Conservation (phyloP, 257 asterid species). For the Plantago ovata region DNA sequence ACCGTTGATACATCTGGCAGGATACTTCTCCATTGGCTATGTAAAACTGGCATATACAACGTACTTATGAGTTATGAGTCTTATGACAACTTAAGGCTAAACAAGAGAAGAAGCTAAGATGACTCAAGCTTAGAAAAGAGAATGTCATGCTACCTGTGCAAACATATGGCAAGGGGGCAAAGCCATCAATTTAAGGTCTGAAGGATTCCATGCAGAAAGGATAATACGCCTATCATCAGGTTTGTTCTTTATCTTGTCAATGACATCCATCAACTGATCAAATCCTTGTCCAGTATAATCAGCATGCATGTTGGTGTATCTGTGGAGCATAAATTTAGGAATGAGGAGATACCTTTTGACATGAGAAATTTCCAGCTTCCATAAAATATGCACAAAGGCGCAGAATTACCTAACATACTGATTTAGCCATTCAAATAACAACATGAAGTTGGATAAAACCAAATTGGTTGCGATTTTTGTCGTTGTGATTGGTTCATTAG, state of each 20-base stretch:
- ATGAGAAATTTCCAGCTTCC: neutral
- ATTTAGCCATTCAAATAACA: too few relatives aligned
- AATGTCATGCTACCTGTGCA: constrained; percentile 51
- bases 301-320: constrained; percentile 68
- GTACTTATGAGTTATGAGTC: too few relatives aligned
- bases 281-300: constrained; percentile 79
- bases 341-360: neutral
- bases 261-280: constrained; percentile 74
- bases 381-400: constrained; percentile 8
- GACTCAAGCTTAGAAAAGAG: neutral
- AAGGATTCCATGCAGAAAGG: constrained; percentile 85
- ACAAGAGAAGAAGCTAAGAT: too few relatives aligned
- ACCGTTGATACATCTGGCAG: constrained; percentile 87
- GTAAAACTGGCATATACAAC: constrained; percentile 49
- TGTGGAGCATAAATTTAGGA: constrained; percentile 22
- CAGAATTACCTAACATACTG: too few relatives aligned
- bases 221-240: constrained; percentile 69
- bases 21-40: constrained; percentile 74
- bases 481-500: too few relatives aligned
- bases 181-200: constrained; percentile 71
- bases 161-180: constrained; percentile 92
- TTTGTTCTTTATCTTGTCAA: constrained; percentile 57
- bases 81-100: too few relatives aligned
- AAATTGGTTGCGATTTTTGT: too few relatives aligned
- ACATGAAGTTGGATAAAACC: too few relatives aligned